Conservation (phyloP, 2,329 filamentous ascomycete genomes). For the Byssothecium circinans region DNA sequence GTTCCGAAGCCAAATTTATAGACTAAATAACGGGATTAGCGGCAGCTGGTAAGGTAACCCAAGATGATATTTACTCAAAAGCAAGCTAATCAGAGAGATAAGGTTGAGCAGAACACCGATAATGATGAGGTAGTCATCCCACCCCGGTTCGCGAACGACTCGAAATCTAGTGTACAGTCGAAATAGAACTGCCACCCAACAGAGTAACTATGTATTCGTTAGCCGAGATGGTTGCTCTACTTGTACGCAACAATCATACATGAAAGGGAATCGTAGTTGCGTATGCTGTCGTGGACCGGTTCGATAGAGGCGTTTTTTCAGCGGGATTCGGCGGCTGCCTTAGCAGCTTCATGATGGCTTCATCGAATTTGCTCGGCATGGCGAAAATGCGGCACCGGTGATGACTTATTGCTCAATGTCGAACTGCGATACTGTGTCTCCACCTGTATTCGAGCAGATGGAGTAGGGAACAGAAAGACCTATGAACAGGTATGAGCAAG, state of each 20-base stretch:
- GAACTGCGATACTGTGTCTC: not conserved
- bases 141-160: constrained; percentile 32
- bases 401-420: not conserved
- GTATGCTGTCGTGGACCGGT: constrained; percentile 24
- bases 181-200: constrained; percentile 27
- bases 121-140: constrained; percentile 40
- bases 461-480: not conserved
- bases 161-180: constrained; percentile 32
- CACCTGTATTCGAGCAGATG: not conserved
- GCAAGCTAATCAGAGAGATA: constrained; percentile 19
- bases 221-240: constrained; percentile 1
- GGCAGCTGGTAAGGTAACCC: not conserved
- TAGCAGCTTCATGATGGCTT: constrained; percentile 19
- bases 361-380: constrained; percentile 5
- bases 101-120: constrained; percentile 29
- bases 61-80: not conserved
- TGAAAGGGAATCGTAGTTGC: constrained; percentile 33
- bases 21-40: not conserved
- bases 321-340: constrained; percentile 26
- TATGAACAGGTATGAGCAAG: not conserved
- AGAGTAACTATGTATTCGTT: constrained; percentile 21
- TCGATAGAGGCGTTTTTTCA: constrained; percentile 22
- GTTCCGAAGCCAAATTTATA: constrained; percentile 32
- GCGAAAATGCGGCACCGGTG: not conserved
- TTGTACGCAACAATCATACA: constrained; percentile 11